A percentile compares a stretch with the other conserved stretches of the same genome.
These are phyloP conservation scores for Argentina anserina DNA, from an alignment of 306 rosid genomes.

Conservation along the genomic window DNA sequence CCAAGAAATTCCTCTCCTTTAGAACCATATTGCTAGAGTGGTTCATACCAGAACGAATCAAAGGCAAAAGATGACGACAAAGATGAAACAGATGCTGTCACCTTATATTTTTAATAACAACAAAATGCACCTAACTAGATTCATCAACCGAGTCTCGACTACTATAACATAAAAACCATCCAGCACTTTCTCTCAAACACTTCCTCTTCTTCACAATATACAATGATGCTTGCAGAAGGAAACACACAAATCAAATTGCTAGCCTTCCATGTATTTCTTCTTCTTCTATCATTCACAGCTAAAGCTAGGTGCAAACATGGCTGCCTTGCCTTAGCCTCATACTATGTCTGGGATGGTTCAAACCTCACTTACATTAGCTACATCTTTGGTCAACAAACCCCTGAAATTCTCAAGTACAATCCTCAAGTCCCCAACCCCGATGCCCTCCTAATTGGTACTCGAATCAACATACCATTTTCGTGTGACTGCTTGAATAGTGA, in stretches of 20 bases:
- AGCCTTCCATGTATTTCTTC: neutral
- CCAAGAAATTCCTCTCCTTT: slow-evolving; percentile 4
- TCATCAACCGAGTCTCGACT: neutral
- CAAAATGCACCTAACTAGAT: neutral
- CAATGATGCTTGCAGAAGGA: slow-evolving; percentile 20
- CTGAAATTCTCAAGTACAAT: slow-evolving; percentile 47
- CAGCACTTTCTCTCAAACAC: neutral
- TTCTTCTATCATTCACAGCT: slow-evolving; percentile 19
- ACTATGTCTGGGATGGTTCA: slow-evolving; percentile 28
- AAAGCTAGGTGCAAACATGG: slow-evolving; percentile 42
- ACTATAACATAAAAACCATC: neutral
- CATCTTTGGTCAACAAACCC: slow-evolving; percentile 28
- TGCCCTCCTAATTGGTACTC: neutral
- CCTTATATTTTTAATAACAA: neutral
- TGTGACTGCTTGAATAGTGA: slow-evolving; percentile 50
- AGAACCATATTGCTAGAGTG: slow-evolving; percentile 9
- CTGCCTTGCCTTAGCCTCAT: slow-evolving; percentile 66
- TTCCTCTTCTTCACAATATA: slow-evolving; percentile 23
- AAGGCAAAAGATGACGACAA: slow-evolving; percentile 15
- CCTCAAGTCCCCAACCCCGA: slow-evolving; percentile 25
- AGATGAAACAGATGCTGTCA: slow-evolving; percentile 9
- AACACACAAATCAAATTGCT: slow-evolving; percentile 15
- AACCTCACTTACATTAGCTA: slow-evolving; percentile 45
- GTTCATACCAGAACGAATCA: slow-evolving; percentile 21
- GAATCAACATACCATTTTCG: slow-evolving; percentile 52